phyloP scores from a whole-genome alignment of 345 rosid genomes.

The Kernera saxatilis region DNA sequence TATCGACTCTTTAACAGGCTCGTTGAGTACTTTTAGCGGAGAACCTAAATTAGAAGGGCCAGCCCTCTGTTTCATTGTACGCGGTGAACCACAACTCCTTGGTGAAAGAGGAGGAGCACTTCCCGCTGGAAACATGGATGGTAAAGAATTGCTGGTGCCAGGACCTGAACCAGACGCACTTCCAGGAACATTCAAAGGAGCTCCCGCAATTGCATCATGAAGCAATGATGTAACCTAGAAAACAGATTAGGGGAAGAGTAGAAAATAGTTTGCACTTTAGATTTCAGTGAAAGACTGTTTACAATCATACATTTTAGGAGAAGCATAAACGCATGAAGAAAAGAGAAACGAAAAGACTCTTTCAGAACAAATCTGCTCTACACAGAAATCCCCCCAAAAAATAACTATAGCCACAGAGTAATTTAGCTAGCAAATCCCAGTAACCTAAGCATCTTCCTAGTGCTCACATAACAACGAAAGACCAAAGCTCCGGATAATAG shows the following conservation, averaged over 20 bases:
- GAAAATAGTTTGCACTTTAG: background rate
- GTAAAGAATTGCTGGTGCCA: conserved; percentile 56
- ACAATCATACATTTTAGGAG: background rate
- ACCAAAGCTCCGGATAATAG: background rate
- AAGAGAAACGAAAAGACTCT: background rate
- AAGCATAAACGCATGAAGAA: background rate
- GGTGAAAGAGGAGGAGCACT: conserved; percentile 98
- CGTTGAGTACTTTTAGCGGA: conserved; percentile 76
- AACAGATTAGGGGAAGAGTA: background rate
- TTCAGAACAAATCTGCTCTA: background rate
- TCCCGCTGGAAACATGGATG: conserved; percentile 94
- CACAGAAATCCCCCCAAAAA: background rate
- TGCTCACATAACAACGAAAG: background rate
- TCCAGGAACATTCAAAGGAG: conserved; percentile 64
- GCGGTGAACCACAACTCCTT: conserved; percentile 89
- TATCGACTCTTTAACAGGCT: conserved; percentile 74
- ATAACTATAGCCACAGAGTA: background rate
- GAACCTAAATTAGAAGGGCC: conserved; percentile 86
- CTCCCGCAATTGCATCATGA: conserved; percentile 74
- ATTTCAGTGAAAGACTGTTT: background rate
- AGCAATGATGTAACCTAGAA: conserved; percentile 65
- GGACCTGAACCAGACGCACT: conserved; percentile 54
- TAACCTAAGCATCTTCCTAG: background rate
- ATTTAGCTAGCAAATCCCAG: background rate
- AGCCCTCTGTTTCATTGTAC: conserved; percentile 62